Conservation (phyloP, 805 yeast species). For the Hagleromyces aurorensis region DNA sequence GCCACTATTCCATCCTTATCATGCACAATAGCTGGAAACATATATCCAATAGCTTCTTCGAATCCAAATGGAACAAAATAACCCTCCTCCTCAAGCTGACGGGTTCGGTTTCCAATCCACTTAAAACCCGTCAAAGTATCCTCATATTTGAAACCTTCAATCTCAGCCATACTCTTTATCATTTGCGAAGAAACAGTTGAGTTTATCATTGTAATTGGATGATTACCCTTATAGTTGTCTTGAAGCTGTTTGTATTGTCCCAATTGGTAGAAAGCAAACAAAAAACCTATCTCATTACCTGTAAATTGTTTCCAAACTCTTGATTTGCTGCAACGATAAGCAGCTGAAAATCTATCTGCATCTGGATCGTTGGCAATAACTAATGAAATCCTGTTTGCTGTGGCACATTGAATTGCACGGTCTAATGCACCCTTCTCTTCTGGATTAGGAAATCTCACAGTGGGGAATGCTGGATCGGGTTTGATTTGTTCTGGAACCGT, state of each 20-base stretch:
- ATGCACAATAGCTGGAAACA: constrained; percentile 67
- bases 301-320: constrained; percentile 69
- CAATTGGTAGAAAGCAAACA: constrained; percentile 64
- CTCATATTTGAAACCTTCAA: constrained; percentile 49
- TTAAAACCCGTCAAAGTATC: constrained; percentile 95
- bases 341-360: constrained; percentile 88
- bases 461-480: constrained; percentile 82
- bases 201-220: constrained; percentile 49
- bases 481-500: constrained; percentile 54
- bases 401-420: constrained; percentile 56
- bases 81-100: constrained; percentile 58
- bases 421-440: constrained; percentile 90
- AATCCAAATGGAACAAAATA: constrained; percentile 76
- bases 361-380: constrained; percentile 94
- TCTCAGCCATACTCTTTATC: constrained; percentile 57
- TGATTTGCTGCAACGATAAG: constrained; percentile 38
- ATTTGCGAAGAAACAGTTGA: constrained; percentile 92
- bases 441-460: constrained; percentile 90
- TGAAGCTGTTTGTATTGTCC: constrained; percentile 26
- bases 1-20: constrained; percentile 95
- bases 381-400: constrained; percentile 34
- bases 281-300: constrained; percentile 84
- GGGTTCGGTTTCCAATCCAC: constrained; percentile 92
- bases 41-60: constrained; percentile 94
- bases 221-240: constrained; percentile 29